A percentile compares a stretch with the other conserved stretches of the same genome.
phyloP scores from a whole-genome alignment of 306 rosid genomes.

The Trifolium pratense region DNA sequence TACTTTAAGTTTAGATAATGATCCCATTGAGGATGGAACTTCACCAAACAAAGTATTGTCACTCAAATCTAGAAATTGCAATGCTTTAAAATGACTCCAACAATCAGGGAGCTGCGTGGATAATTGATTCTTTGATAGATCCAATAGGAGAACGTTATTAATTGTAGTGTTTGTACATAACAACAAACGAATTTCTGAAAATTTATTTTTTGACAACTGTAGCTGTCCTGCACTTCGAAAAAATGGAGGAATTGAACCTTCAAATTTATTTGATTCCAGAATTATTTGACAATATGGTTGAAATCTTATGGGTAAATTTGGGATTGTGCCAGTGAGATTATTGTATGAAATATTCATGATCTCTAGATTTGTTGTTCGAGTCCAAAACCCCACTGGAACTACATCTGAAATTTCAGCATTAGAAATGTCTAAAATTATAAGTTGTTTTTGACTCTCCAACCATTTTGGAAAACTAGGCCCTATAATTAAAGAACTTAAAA shows the following conservation, averaged over 20 bases:
- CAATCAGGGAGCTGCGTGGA: background rate
- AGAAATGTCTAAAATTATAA: background rate
- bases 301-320: background rate
- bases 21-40: background rate
- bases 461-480: constrained; percentile 33
- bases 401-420: background rate
- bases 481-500: background rate
- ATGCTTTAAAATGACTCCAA: constrained; percentile 18
- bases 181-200: background rate
- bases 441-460: background rate
- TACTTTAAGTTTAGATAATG: background rate
- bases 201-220: background rate
- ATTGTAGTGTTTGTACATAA: background rate
- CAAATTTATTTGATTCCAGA: background rate
- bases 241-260: background rate
- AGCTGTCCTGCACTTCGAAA: background rate
- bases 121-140: background rate
- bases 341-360: background rate
- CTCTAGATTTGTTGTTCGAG: background rate
- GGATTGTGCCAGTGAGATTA: background rate
- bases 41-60: constrained; percentile 3
- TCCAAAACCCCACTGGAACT: constrained; percentile 14
- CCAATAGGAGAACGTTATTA: rapidly evolving
- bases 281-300: background rate
- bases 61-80: constrained; percentile 10